Conservation (phyloP, 495 filamentous ascomycete genomes). For the Paragyromitra xinjiangensis region DNA sequence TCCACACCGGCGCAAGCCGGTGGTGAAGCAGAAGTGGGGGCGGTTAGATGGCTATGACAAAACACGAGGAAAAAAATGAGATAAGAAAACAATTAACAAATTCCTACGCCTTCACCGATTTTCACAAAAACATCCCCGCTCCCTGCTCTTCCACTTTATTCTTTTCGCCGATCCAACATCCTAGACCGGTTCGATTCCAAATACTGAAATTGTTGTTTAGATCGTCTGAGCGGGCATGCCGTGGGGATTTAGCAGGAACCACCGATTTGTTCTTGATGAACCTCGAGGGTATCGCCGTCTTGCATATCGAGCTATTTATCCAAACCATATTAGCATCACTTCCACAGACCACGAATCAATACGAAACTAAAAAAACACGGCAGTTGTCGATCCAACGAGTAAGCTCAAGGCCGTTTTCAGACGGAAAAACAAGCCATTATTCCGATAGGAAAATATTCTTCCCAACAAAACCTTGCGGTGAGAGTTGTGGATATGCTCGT, state of each 20-base stretch:
- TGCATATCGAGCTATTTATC: constrained; percentile 85
- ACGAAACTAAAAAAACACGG: constrained; percentile 17
- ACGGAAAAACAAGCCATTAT: constrained; percentile 1
- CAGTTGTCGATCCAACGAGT: constrained; percentile 1
- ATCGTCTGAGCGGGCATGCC: constrained; percentile 9
- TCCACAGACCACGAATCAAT: constrained; percentile 4
- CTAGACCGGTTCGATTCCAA: constrained; percentile 23
- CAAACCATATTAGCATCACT: constrained; percentile 9
- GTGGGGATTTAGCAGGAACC: constrained; percentile 61
- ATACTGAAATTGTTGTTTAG: constrained; percentile 16
- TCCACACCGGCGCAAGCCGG: not conserved
- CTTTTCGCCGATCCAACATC: constrained; percentile 20
- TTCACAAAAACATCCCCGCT: constrained; percentile 4
- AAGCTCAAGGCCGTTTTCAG: not conserved
- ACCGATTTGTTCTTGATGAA: constrained; percentile 98
- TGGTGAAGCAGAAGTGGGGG: not conserved
- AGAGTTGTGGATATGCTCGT: not conserved
- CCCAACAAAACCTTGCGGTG: constrained; percentile 20
- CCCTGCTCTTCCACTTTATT: not conserved
- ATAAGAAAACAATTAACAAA: constrained; percentile 52
- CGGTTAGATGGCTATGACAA: constrained; percentile 31
- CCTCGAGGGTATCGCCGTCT: constrained; percentile 95
- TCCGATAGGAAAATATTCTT: constrained; percentile 6
- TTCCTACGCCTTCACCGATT: constrained; percentile 33
- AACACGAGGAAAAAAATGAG: constrained; percentile 24